phyloP scores from a whole-genome alignment of 176 grass and related monocot species.

The Oryza glaberrima region DNA sequence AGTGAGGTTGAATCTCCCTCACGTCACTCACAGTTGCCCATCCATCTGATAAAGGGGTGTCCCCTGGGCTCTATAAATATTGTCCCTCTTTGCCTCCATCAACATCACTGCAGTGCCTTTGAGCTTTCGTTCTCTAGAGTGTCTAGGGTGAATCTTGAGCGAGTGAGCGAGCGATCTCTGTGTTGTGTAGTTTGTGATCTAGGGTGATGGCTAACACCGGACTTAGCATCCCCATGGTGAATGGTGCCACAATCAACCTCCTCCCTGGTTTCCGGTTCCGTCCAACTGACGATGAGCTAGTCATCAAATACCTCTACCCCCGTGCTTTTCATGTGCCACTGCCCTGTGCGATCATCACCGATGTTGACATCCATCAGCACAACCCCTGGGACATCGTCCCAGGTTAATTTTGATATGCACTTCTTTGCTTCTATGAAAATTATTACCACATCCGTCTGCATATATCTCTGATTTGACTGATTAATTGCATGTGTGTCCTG shows the following conservation, averaged over 20 bases:
- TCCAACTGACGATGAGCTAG: background rate
- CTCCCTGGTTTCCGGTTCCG: background rate
- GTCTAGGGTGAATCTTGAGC: background rate
- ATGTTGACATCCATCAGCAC: constrained; percentile 27
- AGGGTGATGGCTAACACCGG: background rate
- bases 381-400: constrained; percentile 53
- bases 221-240: background rate
- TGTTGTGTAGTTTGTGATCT: background rate
- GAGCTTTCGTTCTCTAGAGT: background rate
- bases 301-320: background rate
- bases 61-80: background rate
- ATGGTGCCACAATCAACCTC: background rate
- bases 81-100: background rate
- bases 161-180: too few relatives aligned
- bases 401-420: background rate
- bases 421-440: background rate
- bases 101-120: background rate
- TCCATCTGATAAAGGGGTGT: background rate
- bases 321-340: background rate
- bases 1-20: background rate
- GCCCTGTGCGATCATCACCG: background rate
- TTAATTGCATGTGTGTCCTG: background rate
- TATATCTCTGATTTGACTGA: background rate
- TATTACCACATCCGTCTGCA: background rate
- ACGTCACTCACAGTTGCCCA: background rate